Base-by-base conservation (phyloP, 192 early-diverging fungal species). In the Entrophospora sp. region DNA sequence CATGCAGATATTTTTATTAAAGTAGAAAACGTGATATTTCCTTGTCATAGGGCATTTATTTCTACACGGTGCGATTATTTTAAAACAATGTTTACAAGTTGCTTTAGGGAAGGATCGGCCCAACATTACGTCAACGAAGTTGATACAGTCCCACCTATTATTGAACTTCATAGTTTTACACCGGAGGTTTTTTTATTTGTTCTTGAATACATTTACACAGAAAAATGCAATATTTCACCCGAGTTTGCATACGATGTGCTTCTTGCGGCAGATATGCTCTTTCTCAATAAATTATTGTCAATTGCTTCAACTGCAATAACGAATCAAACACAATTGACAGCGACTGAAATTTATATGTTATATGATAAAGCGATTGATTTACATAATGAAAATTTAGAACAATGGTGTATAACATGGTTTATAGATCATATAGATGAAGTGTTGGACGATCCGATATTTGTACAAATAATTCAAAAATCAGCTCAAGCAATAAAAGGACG, bases 151-250 rank as follows among this genome's bases (percentile, higher is more conserved):
- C 14, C 55, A 34, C 62, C 36, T 13, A 52, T 65, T 40, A 43
- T 66, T 36, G 36, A 44, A 27, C 14, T 62, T 32, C 37, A 45
- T 5, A 69, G 71, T 22, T 18, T 30, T 24, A 20, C 52, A 27
- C 63, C 67, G 13, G 24, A 36, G 34, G 64, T 73, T 13, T 71
- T 77, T 48, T 31, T 36, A 14, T 66, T 69, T n/a, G 66, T 80
- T 5, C 44, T 77, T 1, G 74, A 82, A 36, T 81, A 65, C 67
- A 61, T 82, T 40, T 82, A 82, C 48, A 73, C 79, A 38, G 81
- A 81, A 22, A 64, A 58, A 30, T 61, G 59, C n/a, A 40, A 42
- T 25, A 68, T 72, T 48, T 56, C 66, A 3, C 25, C 48, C 5
- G 43, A 71, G 12, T 9, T 66, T 36, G 71, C 71, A 38, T 77